Conservation (phyloP, 768 basidiomycete species). For the Kwoniella mangroviensis region DNA sequence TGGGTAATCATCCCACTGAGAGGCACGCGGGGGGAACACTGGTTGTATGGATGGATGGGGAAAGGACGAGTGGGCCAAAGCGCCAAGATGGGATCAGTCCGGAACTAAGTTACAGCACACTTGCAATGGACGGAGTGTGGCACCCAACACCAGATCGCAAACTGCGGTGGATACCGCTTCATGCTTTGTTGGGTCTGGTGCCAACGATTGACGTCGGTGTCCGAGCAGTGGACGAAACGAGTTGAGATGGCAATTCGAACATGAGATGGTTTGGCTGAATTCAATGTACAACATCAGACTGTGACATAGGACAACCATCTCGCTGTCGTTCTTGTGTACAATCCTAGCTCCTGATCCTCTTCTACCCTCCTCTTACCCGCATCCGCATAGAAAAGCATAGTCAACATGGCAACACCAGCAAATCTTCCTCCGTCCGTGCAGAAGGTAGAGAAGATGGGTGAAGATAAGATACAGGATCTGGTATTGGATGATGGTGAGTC, state of each 20-base stretch:
- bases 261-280: not conserved
- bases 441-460: conserved; percentile 38
- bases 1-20: not conserved
- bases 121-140: not conserved
- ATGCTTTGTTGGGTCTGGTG: not conserved
- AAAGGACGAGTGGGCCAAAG: not conserved
- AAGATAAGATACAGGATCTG: conserved; percentile 42
- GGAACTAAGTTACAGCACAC: not conserved
- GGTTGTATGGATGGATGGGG: not conserved
- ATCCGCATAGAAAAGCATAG: conserved; percentile 3
- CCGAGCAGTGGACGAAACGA: not conserved
- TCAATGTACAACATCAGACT: no score
- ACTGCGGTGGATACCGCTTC: not conserved
- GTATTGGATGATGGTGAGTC: conserved; percentile 46
- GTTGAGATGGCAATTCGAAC: not conserved
- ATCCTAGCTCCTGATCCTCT: not conserved
- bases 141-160: not conserved
- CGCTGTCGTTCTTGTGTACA: not conserved
- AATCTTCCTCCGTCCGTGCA: not conserved
- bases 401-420: conserved; percentile 14
- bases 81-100: not conserved
- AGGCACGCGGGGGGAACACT: conserved; percentile 9
- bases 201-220: conserved; percentile 6
- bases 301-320: not conserved
- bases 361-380: not conserved